Evolutionary conservation across 306 rosid species (phyloP), one percentile per base, ranked within the genome.

Genomic region (Castanea sativa): DNA sequence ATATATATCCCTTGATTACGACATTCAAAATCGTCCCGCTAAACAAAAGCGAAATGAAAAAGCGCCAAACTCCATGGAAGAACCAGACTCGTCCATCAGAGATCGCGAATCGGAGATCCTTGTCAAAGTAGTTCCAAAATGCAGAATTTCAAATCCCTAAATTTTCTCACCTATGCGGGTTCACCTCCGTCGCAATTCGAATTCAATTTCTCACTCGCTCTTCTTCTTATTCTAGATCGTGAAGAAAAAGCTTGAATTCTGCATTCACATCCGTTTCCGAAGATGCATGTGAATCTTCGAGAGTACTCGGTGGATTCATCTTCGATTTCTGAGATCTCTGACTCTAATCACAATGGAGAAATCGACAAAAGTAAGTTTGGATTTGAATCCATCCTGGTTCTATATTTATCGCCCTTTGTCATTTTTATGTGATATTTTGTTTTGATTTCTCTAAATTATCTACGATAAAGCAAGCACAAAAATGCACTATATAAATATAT

Each of bases 161-260:
- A 16, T 29, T 56, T 59, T 14, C n/a, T 13, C 5, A 15, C 13
- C 75, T 73, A 4, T 6, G 9, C 29, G 16, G 16, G 29, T 73
- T 45, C 52, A 19, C 35, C 43, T 12, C 57, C 33, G 74, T 20
- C 20, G 23, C 35, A 49, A 27, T 77, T 15, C 78, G 5, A 5
- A 13, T 71, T 70, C 58, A 5, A 52, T 69, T 43, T 81, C 52
- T 61, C 56, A 53, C 53, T 23, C 71, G 15, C 45, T 16, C 55
- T 45, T 65, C 15, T 21, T 33, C 53, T 49, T 73, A 1, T 18
- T 29, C 57, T 73, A 80, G 87, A 41, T 73, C 78, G 13, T 58
- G 23, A 84, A 80, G 70, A 67, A 75, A 49, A 74, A 69, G 75
- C 30, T 80, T 76, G 73, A 51, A 35, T 73, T 43, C 86, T 23